phyloP scores from a whole-genome alignment of 352 stramenopile species.

The Phytophthora capsici region DNA sequence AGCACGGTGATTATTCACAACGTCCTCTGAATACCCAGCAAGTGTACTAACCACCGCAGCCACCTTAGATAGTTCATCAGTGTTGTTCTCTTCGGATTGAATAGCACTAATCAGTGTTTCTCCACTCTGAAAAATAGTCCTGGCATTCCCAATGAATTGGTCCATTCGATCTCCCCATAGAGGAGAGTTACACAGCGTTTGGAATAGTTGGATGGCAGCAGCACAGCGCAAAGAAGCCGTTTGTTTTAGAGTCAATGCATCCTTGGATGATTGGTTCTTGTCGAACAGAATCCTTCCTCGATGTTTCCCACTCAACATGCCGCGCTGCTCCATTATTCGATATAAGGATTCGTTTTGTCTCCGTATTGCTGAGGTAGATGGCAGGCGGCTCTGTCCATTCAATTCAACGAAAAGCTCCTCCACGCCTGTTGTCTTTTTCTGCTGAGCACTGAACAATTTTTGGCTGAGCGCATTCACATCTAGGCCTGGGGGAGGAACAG shows the following conservation, averaged over 20 bases:
- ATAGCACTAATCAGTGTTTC: constrained; percentile 3
- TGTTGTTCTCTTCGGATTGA: background rate
- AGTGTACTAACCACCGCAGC: constrained; percentile 9
- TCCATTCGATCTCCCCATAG: constrained; percentile 29
- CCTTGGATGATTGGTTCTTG: background rate
- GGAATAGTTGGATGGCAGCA: constrained; percentile 36
- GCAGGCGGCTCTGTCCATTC: background rate
- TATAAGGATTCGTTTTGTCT: constrained; percentile 41
- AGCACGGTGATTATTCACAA: constrained; percentile 27
- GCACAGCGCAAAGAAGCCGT: constrained; percentile 30
- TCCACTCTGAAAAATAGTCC: constrained; percentile 1
- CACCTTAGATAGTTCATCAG: constrained; percentile 2
- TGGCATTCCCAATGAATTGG: constrained; percentile 9
- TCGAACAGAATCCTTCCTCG: background rate
- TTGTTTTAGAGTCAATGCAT: background rate
- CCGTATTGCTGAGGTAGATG: constrained; percentile 1
- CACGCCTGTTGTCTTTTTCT: background rate
- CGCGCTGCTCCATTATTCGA: constrained; percentile 16
- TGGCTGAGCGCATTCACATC: constrained; percentile 12
- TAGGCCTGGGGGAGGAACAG: constrained; percentile 4
- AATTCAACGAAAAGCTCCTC: constrained; percentile 24
- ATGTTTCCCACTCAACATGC: constrained; percentile 13
- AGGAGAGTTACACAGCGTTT: constrained; percentile 24
- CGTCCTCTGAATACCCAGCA: constrained; percentile 34
- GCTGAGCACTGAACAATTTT: constrained; percentile 12